Base-by-base conservation (phyloP, 108 stramenopile species). In the Nannochloropsis gaditana region DNA sequence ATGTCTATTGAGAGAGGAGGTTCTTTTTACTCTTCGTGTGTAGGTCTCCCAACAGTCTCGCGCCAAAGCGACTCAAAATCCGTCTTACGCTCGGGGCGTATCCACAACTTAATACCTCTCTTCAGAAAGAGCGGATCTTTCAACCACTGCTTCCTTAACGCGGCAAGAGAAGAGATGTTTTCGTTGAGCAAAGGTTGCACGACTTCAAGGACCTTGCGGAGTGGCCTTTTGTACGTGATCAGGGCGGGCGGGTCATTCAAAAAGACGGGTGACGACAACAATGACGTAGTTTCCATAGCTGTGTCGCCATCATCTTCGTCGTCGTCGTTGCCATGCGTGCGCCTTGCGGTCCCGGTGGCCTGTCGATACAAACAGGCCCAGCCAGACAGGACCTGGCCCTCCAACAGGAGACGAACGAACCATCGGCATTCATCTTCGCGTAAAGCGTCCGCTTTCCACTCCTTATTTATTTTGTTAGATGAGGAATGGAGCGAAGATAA, bases 151-250 rank as follows among this genome's bases (percentile, higher is more conserved):
- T 5, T 73, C n/a, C 59, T 15, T 15, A 73, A n/a, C 19, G 59
- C 59, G 19, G 59, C 59, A 73, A 73, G 59, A 15, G 59, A 73
- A 73, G 59, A 73, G 5, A 73, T n/a, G 3, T n/a, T 15, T 15
- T 15, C 59, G n/a, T 73, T n/a, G 59, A 73, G 15, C 59, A 73
- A n/a, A 73, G 59, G 59, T n/a, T 73, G 59, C 59, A 73, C 15
- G 59, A 73, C 59, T 73, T 73, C 59, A n/a, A 73, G n/a, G 3
- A 73, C 59, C 59, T 73, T 73, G 15, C 59, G 59, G 59, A 73
- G 19, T 4, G 59, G 59, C 15, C 59, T 15, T 4, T 73, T 73
- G n/a, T 73, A n/a, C 59, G 59, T 73, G 59, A 73, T 73, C 59
- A 73, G n/a, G n/a, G 59, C 59, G n/a, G 59, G 59, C 2, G 59